Base-by-base conservation (phyloP, 1,284 basidiomycete species). In the Pseudozyma thailandica region DNA sequence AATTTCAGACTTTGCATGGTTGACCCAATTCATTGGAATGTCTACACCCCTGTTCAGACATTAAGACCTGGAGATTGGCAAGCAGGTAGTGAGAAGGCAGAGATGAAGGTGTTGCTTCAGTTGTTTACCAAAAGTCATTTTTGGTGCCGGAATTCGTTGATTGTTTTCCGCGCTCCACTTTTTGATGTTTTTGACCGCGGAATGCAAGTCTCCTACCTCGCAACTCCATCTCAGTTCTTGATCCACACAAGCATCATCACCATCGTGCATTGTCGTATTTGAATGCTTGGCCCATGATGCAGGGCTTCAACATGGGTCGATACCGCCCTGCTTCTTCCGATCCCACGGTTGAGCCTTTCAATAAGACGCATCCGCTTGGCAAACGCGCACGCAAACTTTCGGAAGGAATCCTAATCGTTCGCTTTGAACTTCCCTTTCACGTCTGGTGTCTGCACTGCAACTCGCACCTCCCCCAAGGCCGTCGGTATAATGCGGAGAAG, bases 401-500 rank as follows among this genome's bases (percentile, higher is more conserved):
- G 84, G 15, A 95, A 83, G 95, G 94, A 0, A 93, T 97, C 65
- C 86, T 98, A 33, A 92, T 97, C 49, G 92, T 91, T 28, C 91
- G 95, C 15, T 85, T 85, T 70, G 84, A 84, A 82, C 85, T 98
- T 8, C 95, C 95, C 0, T 98, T 94, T 86, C 94, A 96, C 82
- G 93, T 97, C 73, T 97, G 94, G 94, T 98, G 95, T 90, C 38
- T 25, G n/a, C 28, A 41, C 18, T 79, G 72, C 42, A 8, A 50
- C 23, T 18, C 48, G n/a, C 77, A 66, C 39, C 45, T 81, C 20
- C 61, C 62, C 3, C 78, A 79, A 53, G 79, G 79, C 4, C 55
- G 65, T 0, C 91, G 96, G 2, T 98, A 96, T 86, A 99, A 99
- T 78, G 96, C 96, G 0, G 93, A 97, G 83, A 99, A 99, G 87